phyloP scores from a whole-genome alignment of 495 filamentous ascomycete genomes.

The Hypoxylon perforatum region DNA sequence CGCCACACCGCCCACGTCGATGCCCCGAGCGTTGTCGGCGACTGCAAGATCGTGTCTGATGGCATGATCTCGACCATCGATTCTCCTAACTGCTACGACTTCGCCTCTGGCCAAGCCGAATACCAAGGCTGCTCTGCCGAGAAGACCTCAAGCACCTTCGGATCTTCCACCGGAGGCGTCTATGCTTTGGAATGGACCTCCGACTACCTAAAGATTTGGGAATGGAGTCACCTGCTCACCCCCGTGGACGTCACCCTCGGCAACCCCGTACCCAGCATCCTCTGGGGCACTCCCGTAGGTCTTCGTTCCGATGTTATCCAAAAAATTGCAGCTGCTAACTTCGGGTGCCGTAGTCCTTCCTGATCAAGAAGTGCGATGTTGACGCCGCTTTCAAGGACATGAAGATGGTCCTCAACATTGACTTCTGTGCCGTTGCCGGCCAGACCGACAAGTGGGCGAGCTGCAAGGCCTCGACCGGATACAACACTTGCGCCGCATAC shows the following conservation, averaged over 20 bases:
- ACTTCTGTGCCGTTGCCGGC: slow-evolving; percentile 61
- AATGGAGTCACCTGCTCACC: slow-evolving; percentile 68
- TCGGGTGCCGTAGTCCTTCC: slow-evolving; percentile 12
- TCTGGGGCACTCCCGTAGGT: slow-evolving; percentile 71
- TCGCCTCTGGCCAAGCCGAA: slow-evolving; percentile 38
- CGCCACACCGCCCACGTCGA: slow-evolving; percentile 78
- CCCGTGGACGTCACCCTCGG: slow-evolving; percentile 59
- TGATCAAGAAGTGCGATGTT: slow-evolving; percentile 54
- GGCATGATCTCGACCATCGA: slow-evolving; percentile 60
- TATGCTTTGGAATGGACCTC: slow-evolving; percentile 79
- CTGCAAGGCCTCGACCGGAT: slow-evolving; percentile 34
- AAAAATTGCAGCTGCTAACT: not conserved
- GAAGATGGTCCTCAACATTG: slow-evolving; percentile 60
- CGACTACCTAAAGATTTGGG: slow-evolving; percentile 75
- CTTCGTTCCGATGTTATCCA: too few relatives aligned
- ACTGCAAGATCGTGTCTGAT: slow-evolving; percentile 62
- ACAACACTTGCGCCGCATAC: slow-evolving; percentile 63
- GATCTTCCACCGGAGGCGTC: slow-evolving; percentile 74
- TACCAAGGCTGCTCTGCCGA: slow-evolving; percentile 52
- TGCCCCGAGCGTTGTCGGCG: slow-evolving; percentile 65
- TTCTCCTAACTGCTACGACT: slow-evolving; percentile 67
- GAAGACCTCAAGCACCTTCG: slow-evolving; percentile 66
- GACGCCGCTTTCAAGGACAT: slow-evolving; percentile 56
- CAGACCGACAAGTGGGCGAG: slow-evolving; percentile 43
- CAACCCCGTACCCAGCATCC: slow-evolving; percentile 65